Evolutionary conservation across 345 rosid species (phyloP), one percentile per base, ranked within the genome.

Genomic region (Hibiscus syriacus): DNA sequence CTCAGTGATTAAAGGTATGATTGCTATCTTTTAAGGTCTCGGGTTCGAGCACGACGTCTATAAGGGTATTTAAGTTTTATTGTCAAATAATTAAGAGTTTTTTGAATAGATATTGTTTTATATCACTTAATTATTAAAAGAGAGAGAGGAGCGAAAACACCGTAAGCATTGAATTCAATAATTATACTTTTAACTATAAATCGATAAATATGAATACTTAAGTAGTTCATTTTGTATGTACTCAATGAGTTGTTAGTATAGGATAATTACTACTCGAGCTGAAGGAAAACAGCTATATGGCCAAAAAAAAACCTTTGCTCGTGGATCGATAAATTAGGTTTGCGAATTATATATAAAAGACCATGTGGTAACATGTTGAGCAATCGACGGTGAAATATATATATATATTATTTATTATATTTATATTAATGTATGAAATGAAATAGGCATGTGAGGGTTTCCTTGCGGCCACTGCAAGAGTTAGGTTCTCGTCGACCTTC

Each of bases 401-500:
- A 0, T 43, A 45, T 49, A 7, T 46, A 59, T 60, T 27, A 64
- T n/a, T n/a, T n/a, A n/a, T n/a, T n/a, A n/a, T n/a, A n/a, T n/a
- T n/a, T n/a, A n/a, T n/a, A n/a, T 34, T 6, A 34, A 34, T 34
- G 7, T 2, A 45, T 14, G 50, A n/a, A 14, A 45, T 2, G 5
- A 61, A 61, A 14, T 16, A 23, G n/a, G 38, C 70, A 67, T 36
- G 70, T 67, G 70, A 54, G 17, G 52, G 12, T 29, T 36, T 54
- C 52, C 70, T 67, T 38, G 70, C 16, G 46, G 16, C 22, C 22
- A 36, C 9, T 58, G 46, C 67, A 77, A 73, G 76, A 71, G 77
- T 79, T 81, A 75, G 83, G 87, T 72, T 58, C 61, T 68, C 71
- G 85, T 81, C 76, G 74, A 67, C 62, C 46, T 64, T 81, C 66